phyloP scores from a whole-genome alignment of 2,329 filamentous ascomycete genomes.

The Paecilomyces formosus region DNA sequence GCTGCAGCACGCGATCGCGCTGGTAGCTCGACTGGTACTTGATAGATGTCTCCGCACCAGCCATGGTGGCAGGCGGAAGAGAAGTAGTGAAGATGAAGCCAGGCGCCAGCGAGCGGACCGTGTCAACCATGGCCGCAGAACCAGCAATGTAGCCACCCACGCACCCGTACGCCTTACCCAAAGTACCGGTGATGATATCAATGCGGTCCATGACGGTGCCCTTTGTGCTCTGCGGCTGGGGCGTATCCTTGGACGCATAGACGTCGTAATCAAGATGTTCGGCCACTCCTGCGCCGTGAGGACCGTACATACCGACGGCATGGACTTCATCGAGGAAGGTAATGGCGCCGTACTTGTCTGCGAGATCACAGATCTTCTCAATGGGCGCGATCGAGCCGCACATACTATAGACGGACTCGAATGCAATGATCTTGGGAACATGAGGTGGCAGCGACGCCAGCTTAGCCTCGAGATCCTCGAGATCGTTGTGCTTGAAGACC shows the following conservation, averaged over 20 bases:
- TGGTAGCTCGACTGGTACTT: conserved; percentile 84
- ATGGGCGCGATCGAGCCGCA: conserved; percentile 96
- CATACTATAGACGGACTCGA: conserved; percentile 99
- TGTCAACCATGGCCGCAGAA: conserved; percentile 77
- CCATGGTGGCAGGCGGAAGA: conserved; percentile 93
- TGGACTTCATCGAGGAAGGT: conserved; percentile 99
- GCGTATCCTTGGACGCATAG: conserved; percentile 64
- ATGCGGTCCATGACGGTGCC: conserved; percentile 92
- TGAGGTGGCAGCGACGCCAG: conserved; percentile 77
- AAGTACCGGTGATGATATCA: conserved; percentile 94
- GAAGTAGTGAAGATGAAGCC: conserved; percentile 99
- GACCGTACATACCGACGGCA: conserved; percentile 98
- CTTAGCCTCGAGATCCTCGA: conserved; percentile 88
- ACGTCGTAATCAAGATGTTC: conserved; percentile 94
- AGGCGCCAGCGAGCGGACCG: conserved; percentile 86
- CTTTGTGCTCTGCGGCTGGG: conserved; percentile 32
- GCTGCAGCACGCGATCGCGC: conserved; percentile 84
- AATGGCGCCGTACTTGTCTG: conserved; percentile 94
- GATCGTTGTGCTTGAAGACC: conserved; percentile 97
- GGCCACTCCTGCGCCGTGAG: conserved; percentile 87
- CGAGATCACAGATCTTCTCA: conserved; percentile 88
- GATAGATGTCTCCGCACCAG: conserved; percentile 82
- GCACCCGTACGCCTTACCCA: conserved; percentile 96
- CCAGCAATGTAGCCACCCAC: conserved; percentile 97
- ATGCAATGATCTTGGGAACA: conserved; percentile 94